Conservation (phyloP, 345 rosid species). For the Mangifera indica region DNA sequence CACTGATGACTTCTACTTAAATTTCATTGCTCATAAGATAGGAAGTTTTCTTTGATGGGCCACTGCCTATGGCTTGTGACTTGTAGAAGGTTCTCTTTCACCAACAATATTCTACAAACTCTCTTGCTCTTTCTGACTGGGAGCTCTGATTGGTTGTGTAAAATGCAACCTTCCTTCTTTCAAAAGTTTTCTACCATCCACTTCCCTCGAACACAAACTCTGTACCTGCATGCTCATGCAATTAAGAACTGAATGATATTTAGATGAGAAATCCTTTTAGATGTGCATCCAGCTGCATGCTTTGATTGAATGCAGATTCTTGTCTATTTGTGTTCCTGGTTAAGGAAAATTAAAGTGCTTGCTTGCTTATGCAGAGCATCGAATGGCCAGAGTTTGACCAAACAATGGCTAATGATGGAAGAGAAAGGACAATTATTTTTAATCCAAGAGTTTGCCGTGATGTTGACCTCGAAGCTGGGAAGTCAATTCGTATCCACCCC, state of each 20-base stretch:
- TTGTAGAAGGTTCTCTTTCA: neutral
- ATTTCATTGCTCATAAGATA: neutral
- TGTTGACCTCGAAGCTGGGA: conserved; percentile 81
- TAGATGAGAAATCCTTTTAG: neutral
- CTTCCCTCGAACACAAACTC: neutral
- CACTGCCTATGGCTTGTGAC: too few species aligned
- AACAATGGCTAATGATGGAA: conserved; percentile 28
- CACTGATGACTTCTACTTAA: too few species aligned
- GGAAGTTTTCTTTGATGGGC: conserved; percentile 3
- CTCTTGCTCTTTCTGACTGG: neutral
- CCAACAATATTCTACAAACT: too few species aligned
- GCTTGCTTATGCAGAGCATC: conserved; percentile 39
- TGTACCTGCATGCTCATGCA: neutral
- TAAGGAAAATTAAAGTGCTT: conserved; percentile 8
- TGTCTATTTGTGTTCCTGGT: neutral
- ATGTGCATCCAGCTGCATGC: neutral
- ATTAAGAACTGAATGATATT: neutral
- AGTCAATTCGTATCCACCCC: conserved; percentile 48
- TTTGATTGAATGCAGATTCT: neutral
- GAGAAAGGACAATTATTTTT: conserved; percentile 57
- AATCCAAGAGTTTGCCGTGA: conserved; percentile 66
- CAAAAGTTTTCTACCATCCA: neutral
- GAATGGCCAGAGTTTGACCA: conserved; percentile 28
- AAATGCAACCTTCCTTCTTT: neutral
- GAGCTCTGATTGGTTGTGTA: neutral